Evolutionary conservation across 345 rosid species (phyloP), one percentile per base, ranked within the genome.

Genomic region (Citrus unshiu): DNA sequence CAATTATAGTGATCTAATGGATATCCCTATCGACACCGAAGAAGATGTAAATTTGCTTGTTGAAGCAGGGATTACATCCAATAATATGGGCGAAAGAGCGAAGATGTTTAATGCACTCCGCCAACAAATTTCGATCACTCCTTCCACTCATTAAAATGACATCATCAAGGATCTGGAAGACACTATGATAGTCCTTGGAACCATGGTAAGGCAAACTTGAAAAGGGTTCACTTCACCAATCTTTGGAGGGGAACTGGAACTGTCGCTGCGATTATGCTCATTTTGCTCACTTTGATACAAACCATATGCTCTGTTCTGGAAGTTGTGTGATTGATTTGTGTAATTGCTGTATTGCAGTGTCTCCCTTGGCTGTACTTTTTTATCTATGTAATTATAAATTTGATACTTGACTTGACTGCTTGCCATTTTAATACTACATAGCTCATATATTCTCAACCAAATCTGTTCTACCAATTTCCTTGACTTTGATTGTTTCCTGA

Each of bases 21-120:
- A 59, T 39, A 25, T 24, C n/a, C 77, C 73, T 57, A 67, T 79
- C 4, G 64, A 67, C 25, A 79, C 73, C 25, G 61, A 63, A 6
- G 62, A 79, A 57, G 82, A 79, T 54, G 82, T 79, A 58, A 59
- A 67, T 29, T 59, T 73, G 67, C 82, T 73, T 12, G 77, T 68
- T 32, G 82, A 73, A n/a, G 35, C 67, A 29, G 63, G 76, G 24
- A 58, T 73, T 4, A 67, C 73, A 21, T 64, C 68, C 19, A 67
- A 73, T 25, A 34, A 72, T n/a, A 4, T 73, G 16, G 74, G 77
- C 5, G 34, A 56, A 25, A 37, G 51, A 4, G 43, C 81, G 27
- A 19, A 79, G 8, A 24, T 79, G 6, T 25, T 79, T 29, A 79
- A 79, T 51, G 57, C 66, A 35, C 43, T 79, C 21, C 18, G 81